Evolutionary conservation across 78 protist species (phyloP).

Genomic region (Polysphondylium violaceum): DNA sequence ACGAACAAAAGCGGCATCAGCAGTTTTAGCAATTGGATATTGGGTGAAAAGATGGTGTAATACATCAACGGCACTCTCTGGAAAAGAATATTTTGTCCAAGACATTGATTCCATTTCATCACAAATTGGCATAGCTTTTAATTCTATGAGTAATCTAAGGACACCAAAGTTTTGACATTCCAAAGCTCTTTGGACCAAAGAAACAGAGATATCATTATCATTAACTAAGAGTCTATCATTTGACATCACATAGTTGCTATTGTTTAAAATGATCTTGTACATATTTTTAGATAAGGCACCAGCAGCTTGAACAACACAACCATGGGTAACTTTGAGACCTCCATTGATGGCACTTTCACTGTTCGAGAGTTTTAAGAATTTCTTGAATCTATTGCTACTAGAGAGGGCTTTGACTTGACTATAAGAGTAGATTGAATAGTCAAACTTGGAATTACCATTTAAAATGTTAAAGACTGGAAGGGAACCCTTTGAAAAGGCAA

Average conservation of each 20-base stretch:
- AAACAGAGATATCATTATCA: background rate
- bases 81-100: background rate
- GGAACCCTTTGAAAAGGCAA: background rate
- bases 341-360: background rate
- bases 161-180: background rate
- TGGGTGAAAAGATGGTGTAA: background rate
- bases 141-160: background rate
- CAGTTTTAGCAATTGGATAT: background rate
- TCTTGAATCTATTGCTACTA: background rate
- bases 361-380: background rate
- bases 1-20: background rate
- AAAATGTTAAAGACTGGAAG: background rate
- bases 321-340: background rate
- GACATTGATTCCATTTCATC: constrained; percentile 1
- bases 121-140: background rate
- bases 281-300: background rate
- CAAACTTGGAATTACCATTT: background rate
- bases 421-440: background rate
- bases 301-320: background rate
- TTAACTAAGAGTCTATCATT: background rate
- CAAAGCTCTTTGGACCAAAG: background rate
- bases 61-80: background rate
- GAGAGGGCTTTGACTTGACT: background rate
- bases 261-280: background rate
- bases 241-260: background rate